These are phyloP conservation scores for Podaxis carcinomalis DNA, from an alignment of 768 basidiomycete genomes.

Conservation along the genomic window DNA sequence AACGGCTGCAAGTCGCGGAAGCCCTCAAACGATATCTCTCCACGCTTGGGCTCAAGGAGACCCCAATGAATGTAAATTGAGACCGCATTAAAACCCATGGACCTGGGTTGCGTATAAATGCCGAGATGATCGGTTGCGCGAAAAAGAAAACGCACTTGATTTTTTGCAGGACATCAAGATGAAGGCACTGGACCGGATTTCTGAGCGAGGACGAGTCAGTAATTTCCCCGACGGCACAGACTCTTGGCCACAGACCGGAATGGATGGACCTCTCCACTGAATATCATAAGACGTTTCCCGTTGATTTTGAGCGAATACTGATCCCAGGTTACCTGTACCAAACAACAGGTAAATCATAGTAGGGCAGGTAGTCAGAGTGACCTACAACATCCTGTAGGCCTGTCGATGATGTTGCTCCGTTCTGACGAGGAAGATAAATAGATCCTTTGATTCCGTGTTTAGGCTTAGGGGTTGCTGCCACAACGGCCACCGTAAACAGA, in stretches of 20 bases:
- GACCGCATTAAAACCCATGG: constrained; percentile 39
- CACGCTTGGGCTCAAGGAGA: constrained; percentile 39
- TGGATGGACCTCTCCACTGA: constrained; percentile 41
- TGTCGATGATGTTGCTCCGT: neutral
- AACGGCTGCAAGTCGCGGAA: constrained; percentile 52
- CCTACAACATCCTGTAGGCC: neutral
- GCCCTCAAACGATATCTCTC: constrained; percentile 48
- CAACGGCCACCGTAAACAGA: constrained; percentile 18
- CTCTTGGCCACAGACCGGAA: constrained; percentile 26
- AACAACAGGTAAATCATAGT: neutral
- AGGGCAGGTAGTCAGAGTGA: no score
- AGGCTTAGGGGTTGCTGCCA: constrained; percentile 15
- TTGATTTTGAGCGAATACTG: constrained; percentile 39
- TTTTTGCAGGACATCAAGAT: constrained; percentile 41
- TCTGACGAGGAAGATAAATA: neutral
- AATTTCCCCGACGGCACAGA: constrained; percentile 8
- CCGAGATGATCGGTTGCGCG: neutral
- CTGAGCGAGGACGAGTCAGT: neutral
- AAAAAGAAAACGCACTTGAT: constrained; percentile 27
- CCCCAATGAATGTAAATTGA: constrained; percentile 45
- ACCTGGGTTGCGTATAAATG: constrained; percentile 17
- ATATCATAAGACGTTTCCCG: constrained; percentile 35
- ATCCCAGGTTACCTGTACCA: constrained; percentile 38
- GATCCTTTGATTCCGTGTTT: neutral
- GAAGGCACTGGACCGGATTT: constrained; percentile 33